Evolutionary conservation across 1,284 basidiomycete species (phyloP).

Genomic region (Tilletia horrida): DNA sequence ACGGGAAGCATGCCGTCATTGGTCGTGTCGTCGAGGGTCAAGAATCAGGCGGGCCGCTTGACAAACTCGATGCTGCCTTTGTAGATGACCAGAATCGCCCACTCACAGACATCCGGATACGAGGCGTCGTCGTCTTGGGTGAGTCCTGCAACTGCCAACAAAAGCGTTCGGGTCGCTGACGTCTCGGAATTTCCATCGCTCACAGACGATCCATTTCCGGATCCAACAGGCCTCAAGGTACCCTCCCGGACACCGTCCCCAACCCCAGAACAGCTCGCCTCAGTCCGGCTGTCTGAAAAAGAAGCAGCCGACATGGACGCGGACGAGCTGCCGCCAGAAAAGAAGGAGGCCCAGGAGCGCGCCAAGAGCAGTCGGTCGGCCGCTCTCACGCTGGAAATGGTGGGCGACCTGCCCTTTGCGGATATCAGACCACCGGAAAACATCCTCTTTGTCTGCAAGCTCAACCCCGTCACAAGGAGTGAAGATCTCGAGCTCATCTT

Average conservation of each 20-base stretch:
- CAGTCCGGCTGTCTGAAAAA: conserved; percentile 71
- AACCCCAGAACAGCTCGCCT: conserved; percentile 50
- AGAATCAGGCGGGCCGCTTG: conserved; percentile 67
- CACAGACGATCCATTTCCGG: conserved; percentile 87
- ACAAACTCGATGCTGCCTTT: conserved; percentile 87
- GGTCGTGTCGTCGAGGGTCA: conserved; percentile 91
- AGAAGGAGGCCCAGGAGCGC: conserved; percentile 73
- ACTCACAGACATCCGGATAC: conserved; percentile 85
- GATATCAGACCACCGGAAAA: conserved; percentile 97
- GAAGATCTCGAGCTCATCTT: conserved; percentile 98
- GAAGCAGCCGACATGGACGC: conserved; percentile 54
- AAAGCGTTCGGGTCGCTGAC: neutral
- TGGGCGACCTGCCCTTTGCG: conserved; percentile 95
- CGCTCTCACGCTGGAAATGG: conserved; percentile 96
- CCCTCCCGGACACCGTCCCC: conserved; percentile 71
- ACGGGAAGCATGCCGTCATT: conserved; percentile 92
- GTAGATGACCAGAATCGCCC: conserved; percentile 83
- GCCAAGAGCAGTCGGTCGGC: conserved; percentile 83
- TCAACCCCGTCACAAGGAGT: conserved; percentile 89
- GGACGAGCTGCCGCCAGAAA: conserved; percentile 68
- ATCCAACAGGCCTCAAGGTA: conserved; percentile 64
- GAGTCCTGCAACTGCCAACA: conserved; percentile 26
- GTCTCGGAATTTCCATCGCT: neutral
- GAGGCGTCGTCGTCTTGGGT: conserved; percentile 82
- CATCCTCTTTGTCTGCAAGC: conserved; percentile 96